Evolutionary conservation across 2,329 filamentous ascomycete species (phyloP).

Genomic region (Lecanosticta acicola): DNA sequence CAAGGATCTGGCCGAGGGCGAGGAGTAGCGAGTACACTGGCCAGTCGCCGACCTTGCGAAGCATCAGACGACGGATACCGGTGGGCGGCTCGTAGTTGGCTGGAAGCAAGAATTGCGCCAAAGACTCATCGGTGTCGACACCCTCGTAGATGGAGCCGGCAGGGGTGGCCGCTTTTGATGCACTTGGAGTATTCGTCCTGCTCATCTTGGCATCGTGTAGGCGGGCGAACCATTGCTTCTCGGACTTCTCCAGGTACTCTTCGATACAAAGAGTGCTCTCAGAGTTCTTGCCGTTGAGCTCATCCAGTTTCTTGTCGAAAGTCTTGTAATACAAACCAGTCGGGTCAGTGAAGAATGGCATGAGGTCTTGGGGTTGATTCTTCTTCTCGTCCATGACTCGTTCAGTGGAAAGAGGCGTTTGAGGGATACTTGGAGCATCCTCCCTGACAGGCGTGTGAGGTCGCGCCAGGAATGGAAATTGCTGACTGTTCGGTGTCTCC

Average conservation of each 20-base stretch:
- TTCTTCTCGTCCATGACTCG: constrained; percentile 56
- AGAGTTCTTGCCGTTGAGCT: constrained; percentile 53
- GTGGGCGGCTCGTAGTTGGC: constrained; percentile 53
- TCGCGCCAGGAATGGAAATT: constrained; percentile 26
- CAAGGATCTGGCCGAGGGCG: constrained; percentile 58
- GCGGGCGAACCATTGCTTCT: constrained; percentile 61
- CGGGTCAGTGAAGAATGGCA: constrained; percentile 62
- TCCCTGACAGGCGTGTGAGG: constrained; percentile 25
- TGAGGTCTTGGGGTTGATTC: constrained; percentile 59
- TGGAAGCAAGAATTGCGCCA: constrained; percentile 52
- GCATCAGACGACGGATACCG: constrained; percentile 51
- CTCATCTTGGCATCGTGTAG: constrained; percentile 56
- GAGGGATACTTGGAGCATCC: constrained; percentile 21
- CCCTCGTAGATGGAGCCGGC: constrained; percentile 40
- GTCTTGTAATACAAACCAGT: constrained; percentile 56
- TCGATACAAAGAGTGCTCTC: constrained; percentile 58
- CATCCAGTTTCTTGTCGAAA: constrained; percentile 54
- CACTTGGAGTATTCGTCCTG: constrained; percentile 35
- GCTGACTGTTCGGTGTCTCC: constrained; percentile 19
- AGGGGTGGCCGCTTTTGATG: constrained; percentile 30
- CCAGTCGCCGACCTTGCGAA: constrained; percentile 57
- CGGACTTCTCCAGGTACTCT: constrained; percentile 57
- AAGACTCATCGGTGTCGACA: constrained; percentile 35
- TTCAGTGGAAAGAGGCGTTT: constrained; percentile 47
- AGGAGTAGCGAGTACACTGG: constrained; percentile 58